Evolutionary conservation across 2,329 filamentous ascomycete genomes (phyloP).

Genomic region (Lecanicillium sp.): DNA sequence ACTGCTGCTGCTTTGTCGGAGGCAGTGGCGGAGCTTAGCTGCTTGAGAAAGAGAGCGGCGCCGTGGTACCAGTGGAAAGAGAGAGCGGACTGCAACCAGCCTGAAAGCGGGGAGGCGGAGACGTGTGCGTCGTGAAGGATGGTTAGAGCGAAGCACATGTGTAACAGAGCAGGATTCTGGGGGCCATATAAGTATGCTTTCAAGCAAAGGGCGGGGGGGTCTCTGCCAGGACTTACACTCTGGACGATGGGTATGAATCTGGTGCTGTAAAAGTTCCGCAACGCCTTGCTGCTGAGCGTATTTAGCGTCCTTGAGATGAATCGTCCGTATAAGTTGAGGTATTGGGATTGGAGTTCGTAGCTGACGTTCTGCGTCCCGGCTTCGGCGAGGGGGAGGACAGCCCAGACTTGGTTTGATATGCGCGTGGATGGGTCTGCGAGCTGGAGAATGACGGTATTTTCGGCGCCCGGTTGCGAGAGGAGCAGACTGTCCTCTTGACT

Average conservation of each 20-base stretch:
- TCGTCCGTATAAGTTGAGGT: neutral
- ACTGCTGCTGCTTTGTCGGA: constrained; percentile 9
- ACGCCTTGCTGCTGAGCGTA: neutral
- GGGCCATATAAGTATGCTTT: neutral
- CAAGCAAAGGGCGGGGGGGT: neutral
- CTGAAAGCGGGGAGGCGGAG: constrained; percentile 9
- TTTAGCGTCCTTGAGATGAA: neutral
- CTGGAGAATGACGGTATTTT: too few relatives aligned
- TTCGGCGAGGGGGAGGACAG: too few relatives aligned
- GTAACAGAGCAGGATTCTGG: constrained; percentile 45
- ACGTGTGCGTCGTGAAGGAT: constrained; percentile 44
- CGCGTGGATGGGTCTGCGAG: too few relatives aligned
- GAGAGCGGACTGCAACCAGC: constrained; percentile 23
- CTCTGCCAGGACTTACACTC: constrained; percentile 2
- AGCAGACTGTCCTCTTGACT: too few relatives aligned
- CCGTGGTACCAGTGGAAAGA: constrained; percentile 40
- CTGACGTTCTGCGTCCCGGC: too few relatives aligned
- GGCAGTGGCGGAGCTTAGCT: constrained; percentile 20
- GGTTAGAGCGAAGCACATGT: constrained; percentile 44
- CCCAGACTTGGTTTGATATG: too few relatives aligned
- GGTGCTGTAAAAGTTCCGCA: neutral
- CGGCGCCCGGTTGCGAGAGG: too few relatives aligned
- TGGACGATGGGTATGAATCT: constrained; percentile 9
- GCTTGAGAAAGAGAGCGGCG: constrained; percentile 37
- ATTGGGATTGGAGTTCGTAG: constrained; percentile 1